Base-by-base conservation (phyloP, 352 stramenopile species). In the Phytophthora melonis region DNA sequence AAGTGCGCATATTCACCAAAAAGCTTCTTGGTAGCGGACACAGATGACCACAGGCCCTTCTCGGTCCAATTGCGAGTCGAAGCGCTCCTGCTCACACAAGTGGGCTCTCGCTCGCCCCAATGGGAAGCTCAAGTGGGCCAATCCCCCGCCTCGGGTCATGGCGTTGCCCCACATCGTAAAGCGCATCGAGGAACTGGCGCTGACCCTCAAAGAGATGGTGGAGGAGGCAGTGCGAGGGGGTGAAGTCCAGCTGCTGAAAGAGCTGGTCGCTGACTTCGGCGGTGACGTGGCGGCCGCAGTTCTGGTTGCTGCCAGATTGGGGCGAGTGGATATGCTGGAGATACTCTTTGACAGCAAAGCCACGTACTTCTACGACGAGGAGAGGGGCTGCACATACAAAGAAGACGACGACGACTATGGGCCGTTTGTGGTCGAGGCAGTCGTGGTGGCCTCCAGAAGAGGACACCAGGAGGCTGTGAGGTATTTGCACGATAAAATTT, bases 391-490 rank as follows among this genome's bases (percentile, higher is more conserved):
- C 43, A 21, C 23, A 52, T 23, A 52, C 14, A 16, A 52, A 10
- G 43, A 21, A n/a, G 34, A 41, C 16, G 34, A 41, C 10, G 34
- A 41, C 10, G 34, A 41, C 10, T 41, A 5, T 41, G 34, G 34
- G 9, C 34, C 10, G 34, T 52, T 52, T 52, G 16, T 52, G 43
- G 43, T 34, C 18, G 56, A 62, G 25, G 56, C 56, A n/a, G 56
- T 34, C 3, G 32, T 62, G n/a, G 34, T 34, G 6, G 56, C 56
- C 32, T 32, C 30, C n/a, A 39, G n/a, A 9, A 50, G 32, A 11
- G 56, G 56, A 6, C 34, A 62, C 32, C 27, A 53, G 10, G 56
- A 62, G 16, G 56, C 34, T 4, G 56, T 62, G 18, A 50, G 47
- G 56, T n/a, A 52, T 36, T 39, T 62, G 7, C 34, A 41, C 9